Base-by-base conservation (phyloP, 2,329 filamentous ascomycete species). In the Monosporascus sp. region DNA sequence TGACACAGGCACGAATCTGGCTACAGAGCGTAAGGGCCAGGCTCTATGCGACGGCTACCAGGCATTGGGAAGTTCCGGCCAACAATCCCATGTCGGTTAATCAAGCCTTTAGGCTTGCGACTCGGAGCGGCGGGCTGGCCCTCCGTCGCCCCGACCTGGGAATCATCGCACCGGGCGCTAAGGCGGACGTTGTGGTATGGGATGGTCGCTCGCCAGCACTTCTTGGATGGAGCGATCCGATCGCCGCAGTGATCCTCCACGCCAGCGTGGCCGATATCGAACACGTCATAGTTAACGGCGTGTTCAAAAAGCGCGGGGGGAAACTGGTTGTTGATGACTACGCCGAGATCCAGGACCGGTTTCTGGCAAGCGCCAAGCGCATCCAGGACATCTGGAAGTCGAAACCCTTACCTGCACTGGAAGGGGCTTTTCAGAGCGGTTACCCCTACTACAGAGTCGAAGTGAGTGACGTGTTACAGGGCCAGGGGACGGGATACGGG, bases 51-150 rank as follows among this genome's bases (percentile, higher is more conserved):
- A 59, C 72, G 15, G 67, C 75, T 0, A 58, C 79, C 9, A 57
- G 69, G 0, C 58, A 61, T 1, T 77, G 74, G 70, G 55, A 71
- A 15, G 59, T 82, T 2, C 78, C 79, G 0, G 56, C 56, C 3
- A 73, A 66, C 26, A 82, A 72, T 53, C 78, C 80, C 7, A 79
- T 83, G 76, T 75, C 71, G 7, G 78, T 71, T 3, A 68, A 73
- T 35, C 79, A 85, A 60, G 80, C 79, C 0, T 84, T 84, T 59
- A 67, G 78, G 22, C 71, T 84, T 17, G 76, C 78, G 0, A 85
- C 80, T 0, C 71, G 79, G 2, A 70, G 73, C 5, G 80, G 81
- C 1, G 81, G 70, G 0, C 72, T 78, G 1, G 77, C 80, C 0
- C 68, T 83, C 2, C 70, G 76, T 5, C 66, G 78, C 1, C 61